Conservation (phyloP, 1,284 basidiomycete species). For the Heliocybe sulcata region DNA sequence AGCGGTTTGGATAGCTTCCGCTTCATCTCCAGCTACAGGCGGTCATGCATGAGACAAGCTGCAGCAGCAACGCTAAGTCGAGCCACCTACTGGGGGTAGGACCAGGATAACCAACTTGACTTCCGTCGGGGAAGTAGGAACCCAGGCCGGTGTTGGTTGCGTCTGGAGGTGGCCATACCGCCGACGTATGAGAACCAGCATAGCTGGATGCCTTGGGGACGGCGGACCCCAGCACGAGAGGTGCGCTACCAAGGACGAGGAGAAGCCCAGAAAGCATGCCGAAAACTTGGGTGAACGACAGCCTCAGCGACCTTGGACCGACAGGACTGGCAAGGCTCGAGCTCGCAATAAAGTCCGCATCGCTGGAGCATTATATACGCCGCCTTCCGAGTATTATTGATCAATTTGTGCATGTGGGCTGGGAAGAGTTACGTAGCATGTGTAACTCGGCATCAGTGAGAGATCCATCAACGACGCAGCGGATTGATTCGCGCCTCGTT, state of each 20-base stretch:
- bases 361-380: neutral
- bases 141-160: constrained; percentile 11
- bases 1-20: constrained; percentile 19
- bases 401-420: neutral
- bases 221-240: neutral
- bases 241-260: neutral
- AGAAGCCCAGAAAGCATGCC: neutral
- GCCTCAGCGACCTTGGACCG: neutral
- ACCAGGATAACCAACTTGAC: constrained; percentile 20
- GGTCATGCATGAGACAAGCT: neutral
- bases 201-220: neutral
- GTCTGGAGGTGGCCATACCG: constrained; percentile 13
- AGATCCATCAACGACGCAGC: neutral
- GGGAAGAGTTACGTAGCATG: neutral
- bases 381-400: neutral
- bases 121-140: constrained; percentile 18
- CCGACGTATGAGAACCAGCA: constrained; percentile 17
- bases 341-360: neutral
- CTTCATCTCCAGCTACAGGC: constrained; percentile 16
- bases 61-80: neutral
- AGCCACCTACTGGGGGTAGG: constrained; percentile 20
- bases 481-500: neutral
- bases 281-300: neutral
- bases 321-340: neutral
- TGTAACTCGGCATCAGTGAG: neutral